Evolutionary conservation across 805 yeast genomes (phyloP).

Genomic region (Candida ortonii): DNA sequence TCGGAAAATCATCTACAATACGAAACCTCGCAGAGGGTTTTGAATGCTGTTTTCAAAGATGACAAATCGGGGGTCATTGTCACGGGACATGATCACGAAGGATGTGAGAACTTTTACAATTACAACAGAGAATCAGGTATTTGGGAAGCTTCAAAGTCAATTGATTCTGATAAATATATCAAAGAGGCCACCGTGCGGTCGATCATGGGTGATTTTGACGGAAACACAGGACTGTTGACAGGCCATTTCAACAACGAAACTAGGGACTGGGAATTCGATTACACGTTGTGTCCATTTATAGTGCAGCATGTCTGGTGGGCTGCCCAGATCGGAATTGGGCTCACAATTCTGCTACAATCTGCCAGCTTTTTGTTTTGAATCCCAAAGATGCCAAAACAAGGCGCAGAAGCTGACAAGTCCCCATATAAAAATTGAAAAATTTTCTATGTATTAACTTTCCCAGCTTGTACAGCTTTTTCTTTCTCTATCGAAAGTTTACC

Average conservation of each 20-base stretch:
- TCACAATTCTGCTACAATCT: constrained; percentile 41
- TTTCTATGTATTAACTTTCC: constrained; percentile 2
- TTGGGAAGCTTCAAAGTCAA: constrained; percentile 59
- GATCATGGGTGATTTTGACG: constrained; percentile 95
- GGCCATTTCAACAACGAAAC: constrained; percentile 54
- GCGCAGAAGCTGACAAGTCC: too few relatives aligned
- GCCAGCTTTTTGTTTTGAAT: constrained; percentile 14
- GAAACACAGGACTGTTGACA: constrained; percentile 80
- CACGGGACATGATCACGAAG: constrained; percentile 96
- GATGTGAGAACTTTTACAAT: constrained; percentile 74
- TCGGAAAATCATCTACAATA: constrained; percentile 82
- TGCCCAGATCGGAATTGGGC: constrained; percentile 51
- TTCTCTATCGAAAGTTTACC: constrained; percentile 31
- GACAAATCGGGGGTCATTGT: constrained; percentile 72
- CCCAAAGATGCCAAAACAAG: constrained; percentile 1
- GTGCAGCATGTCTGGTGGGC: constrained; percentile 98
- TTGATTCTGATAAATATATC: constrained; percentile 38
- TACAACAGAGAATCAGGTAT: constrained; percentile 36
- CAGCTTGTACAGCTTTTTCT: constrained; percentile 6
- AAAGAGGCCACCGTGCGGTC: constrained; percentile 84
- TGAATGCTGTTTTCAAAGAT: constrained; percentile 68
- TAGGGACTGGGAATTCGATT: constrained; percentile 62
- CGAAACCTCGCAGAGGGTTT: constrained; percentile 62
- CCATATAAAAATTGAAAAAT: constrained; percentile 5
- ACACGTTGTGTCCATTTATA: constrained; percentile 72